Evolutionary conservation across 2,329 filamentous ascomycete species (phyloP).

Genomic region (Pseudocercospora vitis): DNA sequence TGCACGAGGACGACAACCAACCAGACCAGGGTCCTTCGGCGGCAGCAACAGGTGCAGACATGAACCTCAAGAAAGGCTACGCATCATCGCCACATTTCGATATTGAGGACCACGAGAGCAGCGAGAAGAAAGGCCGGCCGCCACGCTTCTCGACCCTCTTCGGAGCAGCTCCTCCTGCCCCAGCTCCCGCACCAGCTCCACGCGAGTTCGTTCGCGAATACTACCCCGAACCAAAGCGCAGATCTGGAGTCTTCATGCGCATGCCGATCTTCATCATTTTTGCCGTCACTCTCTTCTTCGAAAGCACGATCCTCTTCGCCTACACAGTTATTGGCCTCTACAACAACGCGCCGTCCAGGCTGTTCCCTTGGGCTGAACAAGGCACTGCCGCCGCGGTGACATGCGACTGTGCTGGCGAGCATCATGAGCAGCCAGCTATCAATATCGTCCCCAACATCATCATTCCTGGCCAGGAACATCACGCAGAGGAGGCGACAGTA

Average conservation of each 20-base stretch:
- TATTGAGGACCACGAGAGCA: slow-evolving; percentile 22
- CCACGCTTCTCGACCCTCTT: slow-evolving; percentile 39
- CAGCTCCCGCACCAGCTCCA: slow-evolving; percentile 24
- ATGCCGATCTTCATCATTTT: slow-evolving; percentile 38
- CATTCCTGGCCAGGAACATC: slow-evolving; percentile 21
- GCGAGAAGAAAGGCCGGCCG: slow-evolving; percentile 33
- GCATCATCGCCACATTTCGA: slow-evolving; percentile 14
- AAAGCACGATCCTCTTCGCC: slow-evolving; percentile 39
- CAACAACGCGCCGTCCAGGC: slow-evolving; percentile 35
- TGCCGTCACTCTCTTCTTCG: slow-evolving; percentile 36
- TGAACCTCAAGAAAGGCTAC: slow-evolving; percentile 19
- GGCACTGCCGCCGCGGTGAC: slow-evolving; percentile 10
- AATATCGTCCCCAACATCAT: slow-evolving; percentile 39
- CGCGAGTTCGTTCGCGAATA: slow-evolving; percentile 29
- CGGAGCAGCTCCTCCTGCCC: slow-evolving; percentile 21
- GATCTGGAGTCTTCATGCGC: slow-evolving; percentile 37
- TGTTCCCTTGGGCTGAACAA: slow-evolving; percentile 28
- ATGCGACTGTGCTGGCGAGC: slow-evolving; percentile 26
- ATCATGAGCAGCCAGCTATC: slow-evolving; percentile 32
- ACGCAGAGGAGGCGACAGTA: slow-evolving; percentile 2
- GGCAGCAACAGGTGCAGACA: slow-evolving; percentile 24
- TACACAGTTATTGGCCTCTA: slow-evolving; percentile 42
- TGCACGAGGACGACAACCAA: slow-evolving; percentile 30
- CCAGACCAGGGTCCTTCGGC: slow-evolving; percentile 22
- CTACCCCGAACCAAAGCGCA: slow-evolving; percentile 29